Base-by-base conservation (phyloP, 1,139 yeast species). In the Trichomonascaceae sp. region DNA sequence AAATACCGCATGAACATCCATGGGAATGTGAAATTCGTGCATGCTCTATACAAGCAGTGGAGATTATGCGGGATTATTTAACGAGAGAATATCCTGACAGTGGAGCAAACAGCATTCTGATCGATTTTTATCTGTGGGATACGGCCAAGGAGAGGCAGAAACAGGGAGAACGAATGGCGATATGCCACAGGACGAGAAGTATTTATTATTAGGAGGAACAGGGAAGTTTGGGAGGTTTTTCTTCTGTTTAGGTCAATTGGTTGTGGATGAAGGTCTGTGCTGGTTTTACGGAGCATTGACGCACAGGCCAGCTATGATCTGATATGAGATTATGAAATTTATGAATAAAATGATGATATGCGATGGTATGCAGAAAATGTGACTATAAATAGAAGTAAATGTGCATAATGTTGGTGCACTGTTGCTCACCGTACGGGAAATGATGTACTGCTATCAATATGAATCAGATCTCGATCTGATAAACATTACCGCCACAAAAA, bases 101-200 rank as follows among this genome's bases (percentile, higher is more conserved):
- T 4, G 49, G 56, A 22, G 50, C 32, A 8, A 38, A 19, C 32
- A 47, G 50, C 10, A 53, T 70, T 50, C 62, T 74, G 45, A 63
- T 73, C 15, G 78, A 74, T 57, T 74, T 74, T 55, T 74, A 71
- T 52, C 63, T 74, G 20, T 74, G 78, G 78, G 78, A 74, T 54
- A 65, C 74, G 2, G 78, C 78, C n/a, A 74, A 74, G 56, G 64
- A 61, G 55, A 57, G 63, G 18, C 77, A 74, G 57, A 51, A 53
- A 22, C 47, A 57, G 24, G 57, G 50, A 4, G 63, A 60, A 10
- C 53, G 46, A 38, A 53, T 56, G 8, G 58, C 62, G 22, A 70
- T 70, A 0, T 68, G 74, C 51, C 77, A 73, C 54, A 62, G 75
- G 12, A 73, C 75, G 7, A 59, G 77, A 30, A 65, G 72, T 53